Percentiles rank a stretch among this genome's conserved stretches.
Conservation (phyloP, 176 grass and related monocot species). For the Carex myosuroides region DNA sequence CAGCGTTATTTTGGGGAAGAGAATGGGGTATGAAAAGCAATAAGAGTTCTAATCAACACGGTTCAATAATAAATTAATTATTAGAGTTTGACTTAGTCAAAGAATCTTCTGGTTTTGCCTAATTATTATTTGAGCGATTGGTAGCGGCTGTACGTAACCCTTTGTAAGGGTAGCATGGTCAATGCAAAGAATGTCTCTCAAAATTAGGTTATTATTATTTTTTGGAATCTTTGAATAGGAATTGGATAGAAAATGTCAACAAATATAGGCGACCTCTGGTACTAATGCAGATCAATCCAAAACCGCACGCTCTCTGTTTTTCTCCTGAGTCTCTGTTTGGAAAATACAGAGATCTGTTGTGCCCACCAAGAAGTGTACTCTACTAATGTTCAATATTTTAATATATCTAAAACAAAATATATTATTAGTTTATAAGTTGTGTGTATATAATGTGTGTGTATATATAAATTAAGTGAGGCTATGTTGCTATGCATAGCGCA, state of each 20-base stretch:
- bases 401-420: too few relatives aligned
- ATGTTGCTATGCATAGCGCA: too few relatives aligned
- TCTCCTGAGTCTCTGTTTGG: background rate
- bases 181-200: slow-evolving; percentile 24
- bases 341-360: slow-evolving; percentile 7
- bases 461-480: too few relatives aligned
- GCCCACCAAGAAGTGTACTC: background rate
- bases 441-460: too few relatives aligned
- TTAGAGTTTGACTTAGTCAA: slow-evolving; percentile 3
- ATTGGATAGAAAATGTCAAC: slow-evolving; percentile 19
- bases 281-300: background rate
- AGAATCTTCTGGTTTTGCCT: background rate
- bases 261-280: background rate
- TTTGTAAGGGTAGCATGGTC: background rate
- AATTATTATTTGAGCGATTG: slow-evolving; percentile 1
- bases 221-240: slow-evolving; percentile 9
- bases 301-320: slow-evolving; percentile 14
- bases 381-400: background rate
- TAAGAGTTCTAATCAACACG: background rate
- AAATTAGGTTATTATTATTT: background rate
- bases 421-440: too few relatives aligned
- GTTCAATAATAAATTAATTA: slow-evolving; percentile 6
- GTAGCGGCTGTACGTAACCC: background rate
- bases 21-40: background rate
- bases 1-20: background rate